Conservation (phyloP, 129 eudicot species). For the Chrysanthemum lavandulifolium region DNA sequence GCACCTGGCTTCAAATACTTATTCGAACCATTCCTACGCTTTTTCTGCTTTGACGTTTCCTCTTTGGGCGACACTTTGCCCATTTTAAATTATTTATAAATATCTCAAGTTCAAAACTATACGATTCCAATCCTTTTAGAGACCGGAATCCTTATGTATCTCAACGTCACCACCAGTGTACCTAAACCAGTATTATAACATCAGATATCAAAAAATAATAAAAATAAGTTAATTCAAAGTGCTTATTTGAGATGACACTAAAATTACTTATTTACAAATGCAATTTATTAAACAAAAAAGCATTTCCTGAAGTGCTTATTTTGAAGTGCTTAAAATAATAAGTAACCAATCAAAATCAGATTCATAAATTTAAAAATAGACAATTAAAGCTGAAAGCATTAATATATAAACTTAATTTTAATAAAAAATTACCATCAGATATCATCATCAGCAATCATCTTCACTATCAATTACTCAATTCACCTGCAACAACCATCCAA, state of each 20-base stretch:
- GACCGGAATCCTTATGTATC: neutral
- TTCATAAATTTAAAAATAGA: too few species aligned
- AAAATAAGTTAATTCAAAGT: too few species aligned
- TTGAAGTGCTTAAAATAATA: too few species aligned
- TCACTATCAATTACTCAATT: slow-evolving; percentile 21
- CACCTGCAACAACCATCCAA: slow-evolving; percentile 25
- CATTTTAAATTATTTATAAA: slow-evolving; percentile 29
- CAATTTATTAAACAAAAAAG: too few species aligned
- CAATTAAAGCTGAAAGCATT: slow-evolving; percentile 11
- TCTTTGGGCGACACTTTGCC: slow-evolving; percentile 81
- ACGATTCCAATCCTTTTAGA: too few species aligned
- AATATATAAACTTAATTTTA: neutral
- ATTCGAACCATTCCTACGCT: slow-evolving; percentile 43
- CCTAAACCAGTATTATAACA: slow-evolving; percentile 2
- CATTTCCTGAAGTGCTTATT: too few species aligned
- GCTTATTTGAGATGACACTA: too few species aligned
- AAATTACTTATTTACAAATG: too few species aligned
- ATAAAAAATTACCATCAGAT: slow-evolving; percentile 27
- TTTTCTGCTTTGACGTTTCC: slow-evolving; percentile 48
- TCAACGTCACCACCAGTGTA: slow-evolving; percentile 1
- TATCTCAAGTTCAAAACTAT: too few species aligned
- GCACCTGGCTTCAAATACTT: slow-evolving; percentile 97
- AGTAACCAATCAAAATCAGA: too few species aligned
- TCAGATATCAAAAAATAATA: neutral
- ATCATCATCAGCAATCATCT: slow-evolving; percentile 22